Conservation (phyloP, 176 grass and related monocot genomes). For the Carex scoparia region DNA sequence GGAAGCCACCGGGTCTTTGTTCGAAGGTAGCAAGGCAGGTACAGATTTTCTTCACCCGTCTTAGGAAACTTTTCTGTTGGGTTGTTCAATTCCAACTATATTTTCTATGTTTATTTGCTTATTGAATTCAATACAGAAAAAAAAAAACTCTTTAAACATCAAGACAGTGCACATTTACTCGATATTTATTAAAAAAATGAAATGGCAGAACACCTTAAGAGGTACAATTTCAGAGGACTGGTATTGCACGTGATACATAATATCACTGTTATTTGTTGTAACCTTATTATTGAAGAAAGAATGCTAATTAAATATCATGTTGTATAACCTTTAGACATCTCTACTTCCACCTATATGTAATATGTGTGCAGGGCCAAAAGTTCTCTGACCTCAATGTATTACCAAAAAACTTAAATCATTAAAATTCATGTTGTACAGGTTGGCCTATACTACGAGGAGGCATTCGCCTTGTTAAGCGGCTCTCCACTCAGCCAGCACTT, state of each 20-base stretch:
- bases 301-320: neutral
- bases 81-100: neutral
- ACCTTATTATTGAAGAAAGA: neutral
- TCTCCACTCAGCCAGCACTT: constrained; percentile 83
- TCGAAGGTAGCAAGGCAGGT: constrained; percentile 97
- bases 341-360: constrained; percentile 6
- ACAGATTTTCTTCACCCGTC: constrained; percentile 15
- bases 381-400: neutral
- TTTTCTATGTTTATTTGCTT: constrained; percentile 21
- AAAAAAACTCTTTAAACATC: neutral
- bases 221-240: neutral
- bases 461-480: constrained; percentile 61
- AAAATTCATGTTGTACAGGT: constrained; percentile 44
- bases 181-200: neutral
- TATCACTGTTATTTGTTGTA: neutral
- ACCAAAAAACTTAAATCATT: neutral
- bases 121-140: neutral
- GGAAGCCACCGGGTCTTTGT: constrained; percentile 75
- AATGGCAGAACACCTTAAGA: neutral
- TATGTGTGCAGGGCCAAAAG: neutral
- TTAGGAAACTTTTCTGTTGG: neutral
- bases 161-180: neutral
- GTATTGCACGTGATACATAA: neutral
- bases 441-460: constrained; percentile 92
- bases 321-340: neutral